Base-by-base conservation (phyloP, 306 rosid genomes). In the Pyrus bretschneideri region DNA sequence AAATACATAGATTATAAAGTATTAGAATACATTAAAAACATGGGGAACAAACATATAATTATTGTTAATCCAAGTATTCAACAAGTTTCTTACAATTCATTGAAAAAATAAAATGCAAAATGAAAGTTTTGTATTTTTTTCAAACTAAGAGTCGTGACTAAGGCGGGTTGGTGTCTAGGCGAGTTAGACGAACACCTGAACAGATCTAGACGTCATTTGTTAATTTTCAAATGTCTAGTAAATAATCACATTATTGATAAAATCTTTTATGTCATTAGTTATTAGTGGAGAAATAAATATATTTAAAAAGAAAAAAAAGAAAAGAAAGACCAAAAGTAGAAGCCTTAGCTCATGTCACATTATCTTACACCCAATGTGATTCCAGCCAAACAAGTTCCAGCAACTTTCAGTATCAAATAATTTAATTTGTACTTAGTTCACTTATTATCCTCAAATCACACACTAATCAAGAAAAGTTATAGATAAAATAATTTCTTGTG, bases 371-470 rank as follows among this genome's bases (percentile, higher is more conserved):
- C 44, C 30, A 70, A 65, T 51, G 71, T 74, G 65, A 78, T 51
- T 42, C 46, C 52, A 46, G 52, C 52, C 52, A 14, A 14, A 73
- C 70, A 73, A 13, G 19, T 46, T 10, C 63, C 11, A 21, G 30
- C 33, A 14, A 59, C 69, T 67, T 29, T 4, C 21, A 31, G 62
- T 33, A 30, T 60, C n/a, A 74, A 6, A 9, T 40, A 58, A 9
- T 40, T 67, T 42, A 1, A 38, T 5, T 38, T 54, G 46, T 58
- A 69, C 31, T 59, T 69, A 75, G 75, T 1, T 69, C 19, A 44
- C 49, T 44, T 22, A 44, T 69, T 44, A 69, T 69, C 81, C n/a
- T 77, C 75, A 45, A 78, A 51, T 78, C 72, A 78, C 22, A 14
- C 63, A 9, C 63, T 13, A 46, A 46, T 14, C 52, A 25, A 25